Conservation (phyloP, 2,329 filamentous ascomycete species). For the Ophiostoma tasmaniense region DNA sequence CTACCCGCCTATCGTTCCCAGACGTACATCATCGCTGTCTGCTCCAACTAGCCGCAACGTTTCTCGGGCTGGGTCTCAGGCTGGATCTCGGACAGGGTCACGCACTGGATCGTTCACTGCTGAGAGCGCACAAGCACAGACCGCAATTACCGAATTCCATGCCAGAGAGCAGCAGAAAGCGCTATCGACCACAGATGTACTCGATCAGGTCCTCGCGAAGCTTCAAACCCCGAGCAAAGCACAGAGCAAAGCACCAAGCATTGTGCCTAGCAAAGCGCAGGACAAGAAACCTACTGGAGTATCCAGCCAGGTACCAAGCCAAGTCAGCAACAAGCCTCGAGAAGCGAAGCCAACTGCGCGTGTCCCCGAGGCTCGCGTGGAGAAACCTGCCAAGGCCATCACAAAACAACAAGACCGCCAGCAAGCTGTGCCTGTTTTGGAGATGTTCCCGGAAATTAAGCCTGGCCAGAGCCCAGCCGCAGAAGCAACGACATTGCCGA, state of each 20-base stretch:
- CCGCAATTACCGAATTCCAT: slow-evolving; percentile 8
- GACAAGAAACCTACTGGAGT: background rate
- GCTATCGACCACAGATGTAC: background rate
- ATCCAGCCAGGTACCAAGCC: background rate
- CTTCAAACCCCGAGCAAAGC: slow-evolving; percentile 4
- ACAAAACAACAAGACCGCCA: background rate
- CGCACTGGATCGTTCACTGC: slow-evolving; percentile 47
- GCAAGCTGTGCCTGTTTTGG: background rate
- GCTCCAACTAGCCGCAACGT: slow-evolving; percentile 52
- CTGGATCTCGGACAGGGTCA: slow-evolving; percentile 7
- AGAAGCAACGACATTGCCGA: background rate
- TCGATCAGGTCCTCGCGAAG: background rate
- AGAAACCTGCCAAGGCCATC: background rate
- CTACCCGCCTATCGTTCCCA: slow-evolving; percentile 49
- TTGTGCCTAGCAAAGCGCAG: background rate
- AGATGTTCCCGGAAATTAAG: background rate
- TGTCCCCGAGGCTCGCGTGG: background rate
- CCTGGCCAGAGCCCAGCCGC: background rate
- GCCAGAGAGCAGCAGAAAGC: background rate
- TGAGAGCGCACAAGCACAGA: slow-evolving; percentile 50
- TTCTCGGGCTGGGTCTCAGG: slow-evolving; percentile 37
- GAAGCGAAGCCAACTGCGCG: background rate
- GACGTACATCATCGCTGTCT: slow-evolving; percentile 52
- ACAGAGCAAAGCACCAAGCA: background rate
- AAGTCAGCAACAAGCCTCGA: background rate